These are phyloP conservation scores for Taphrina flavorubra DNA, from an alignment of 1,139 yeast genomes.

Conservation along the genomic window DNA sequence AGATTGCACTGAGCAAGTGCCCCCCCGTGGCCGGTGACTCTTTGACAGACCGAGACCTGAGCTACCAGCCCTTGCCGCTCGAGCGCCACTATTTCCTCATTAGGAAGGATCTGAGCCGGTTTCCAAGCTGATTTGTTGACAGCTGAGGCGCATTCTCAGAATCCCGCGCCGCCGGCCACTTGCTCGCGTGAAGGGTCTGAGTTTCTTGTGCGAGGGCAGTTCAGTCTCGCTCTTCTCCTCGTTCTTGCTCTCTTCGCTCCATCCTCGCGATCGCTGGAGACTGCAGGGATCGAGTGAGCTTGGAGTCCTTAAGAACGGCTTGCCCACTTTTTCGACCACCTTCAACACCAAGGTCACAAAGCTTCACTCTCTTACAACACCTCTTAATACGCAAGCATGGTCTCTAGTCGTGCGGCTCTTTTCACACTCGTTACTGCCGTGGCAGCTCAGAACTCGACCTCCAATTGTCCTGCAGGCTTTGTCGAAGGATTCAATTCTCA, in stretches of 20 bases:
- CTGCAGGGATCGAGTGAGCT: neutral
- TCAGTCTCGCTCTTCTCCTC: neutral
- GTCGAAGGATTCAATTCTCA: slow-evolving; percentile 15
- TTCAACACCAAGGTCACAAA: neutral
- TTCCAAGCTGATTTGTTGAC: slow-evolving; percentile 6
- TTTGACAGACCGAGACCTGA: no score
- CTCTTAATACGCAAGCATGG: slow-evolving; percentile 1
- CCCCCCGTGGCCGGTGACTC: no score
- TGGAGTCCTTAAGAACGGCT: neutral
- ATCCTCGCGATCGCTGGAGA: no score
- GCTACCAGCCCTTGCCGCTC: no score
- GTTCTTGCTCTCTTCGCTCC: neutral
- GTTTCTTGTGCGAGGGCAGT: neutral
- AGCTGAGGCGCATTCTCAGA: slow-evolving; percentile 7
- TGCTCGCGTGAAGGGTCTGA: neutral
- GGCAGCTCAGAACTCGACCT: slow-evolving; percentile 11
- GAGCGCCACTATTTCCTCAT: neutral
- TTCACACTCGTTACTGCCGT: slow-evolving; percentile 13
- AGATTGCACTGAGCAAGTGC: neutral
- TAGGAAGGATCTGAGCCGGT: slow-evolving; percentile 3
- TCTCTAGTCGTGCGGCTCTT: slow-evolving; percentile 2
- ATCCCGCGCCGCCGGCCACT: neutral
- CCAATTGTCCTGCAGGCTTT: slow-evolving; percentile 6
- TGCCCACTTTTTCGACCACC: neutral
- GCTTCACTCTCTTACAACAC: slow-evolving; percentile 1